Conservation (phyloP, 1,284 basidiomycete genomes). For the Stygiomarasmius scandens region DNA sequence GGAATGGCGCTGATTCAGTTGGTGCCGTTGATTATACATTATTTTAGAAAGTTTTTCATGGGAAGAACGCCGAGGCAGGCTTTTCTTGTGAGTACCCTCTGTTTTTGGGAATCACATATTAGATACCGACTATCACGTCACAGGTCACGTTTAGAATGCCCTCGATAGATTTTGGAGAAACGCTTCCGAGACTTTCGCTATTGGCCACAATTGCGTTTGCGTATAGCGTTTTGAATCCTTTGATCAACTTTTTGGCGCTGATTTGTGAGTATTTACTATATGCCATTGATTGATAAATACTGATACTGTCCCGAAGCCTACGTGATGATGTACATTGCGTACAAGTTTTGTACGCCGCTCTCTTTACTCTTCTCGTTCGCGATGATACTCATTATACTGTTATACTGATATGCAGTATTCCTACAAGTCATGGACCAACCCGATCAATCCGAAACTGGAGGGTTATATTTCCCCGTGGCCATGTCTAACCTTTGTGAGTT, state of each 20-base stretch:
- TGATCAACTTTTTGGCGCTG: conserved; percentile 72
- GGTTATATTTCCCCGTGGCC: conserved; percentile 75
- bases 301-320: conserved; percentile 43
- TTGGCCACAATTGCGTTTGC: conserved; percentile 57
- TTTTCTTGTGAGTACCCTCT: conserved; percentile 31
- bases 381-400: conserved; percentile 10
- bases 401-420: conserved; percentile 36
- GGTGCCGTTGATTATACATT: conserved; percentile 64
- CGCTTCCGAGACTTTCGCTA: conserved; percentile 52
- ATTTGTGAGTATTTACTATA: conserved; percentile 53
- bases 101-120: conserved; percentile 3
- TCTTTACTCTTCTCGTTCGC: too few species aligned
- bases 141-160: conserved; percentile 47
- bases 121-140: background rate
- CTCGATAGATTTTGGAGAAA: conserved; percentile 46
- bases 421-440: conserved; percentile 64
- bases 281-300: conserved; percentile 53
- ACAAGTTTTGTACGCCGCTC: conserved; percentile 67
- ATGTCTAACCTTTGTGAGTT: conserved; percentile 67
- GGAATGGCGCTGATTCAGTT: conserved; percentile 65
- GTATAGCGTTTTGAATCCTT: conserved; percentile 74
- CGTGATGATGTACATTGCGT: conserved; percentile 63
- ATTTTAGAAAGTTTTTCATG: conserved; percentile 59
- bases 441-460: conserved; percentile 50
- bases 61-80: conserved; percentile 59